Evolutionary conservation across 2,329 filamentous ascomycete genomes (phyloP).

Genomic region (Fusarium scirpi): DNA sequence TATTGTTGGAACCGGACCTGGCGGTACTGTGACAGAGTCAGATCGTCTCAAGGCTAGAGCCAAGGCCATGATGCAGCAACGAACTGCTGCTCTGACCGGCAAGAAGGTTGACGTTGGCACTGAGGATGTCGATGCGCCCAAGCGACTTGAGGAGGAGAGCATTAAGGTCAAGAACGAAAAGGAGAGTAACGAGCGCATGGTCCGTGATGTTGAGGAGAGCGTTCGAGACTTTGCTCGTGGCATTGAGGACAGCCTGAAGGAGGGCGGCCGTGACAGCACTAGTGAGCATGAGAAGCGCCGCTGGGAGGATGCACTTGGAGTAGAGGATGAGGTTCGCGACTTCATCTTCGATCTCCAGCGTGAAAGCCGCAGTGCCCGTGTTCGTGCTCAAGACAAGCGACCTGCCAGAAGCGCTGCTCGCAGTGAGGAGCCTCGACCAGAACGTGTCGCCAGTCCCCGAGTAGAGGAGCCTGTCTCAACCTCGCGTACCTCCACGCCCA

Average conservation of each 20-base stretch:
- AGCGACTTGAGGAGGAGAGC: conserved; percentile 89
- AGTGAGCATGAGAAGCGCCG: conserved; percentile 91
- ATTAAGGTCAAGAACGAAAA: conserved; percentile 84
- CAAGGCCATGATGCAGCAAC: conserved; percentile 98
- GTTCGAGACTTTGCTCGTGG: conserved; percentile 87
- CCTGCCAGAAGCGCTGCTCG: conserved; percentile 57
- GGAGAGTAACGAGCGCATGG: conserved; percentile 96
- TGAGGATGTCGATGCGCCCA: conserved; percentile 82
- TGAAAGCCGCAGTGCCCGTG: conserved; percentile 79
- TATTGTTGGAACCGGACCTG: conserved; percentile 92
- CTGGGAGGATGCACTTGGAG: conserved; percentile 96
- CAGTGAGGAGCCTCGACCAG: conserved; percentile 59
- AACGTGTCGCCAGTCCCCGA: conserved; percentile 56
- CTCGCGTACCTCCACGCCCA: conserved; percentile 62
- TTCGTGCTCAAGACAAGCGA: conserved; percentile 70
- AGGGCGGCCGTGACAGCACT: conserved; percentile 78
- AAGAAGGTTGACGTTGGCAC: conserved; percentile 77
- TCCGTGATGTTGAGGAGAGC: conserved; percentile 94
- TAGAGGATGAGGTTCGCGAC: conserved; percentile 96
- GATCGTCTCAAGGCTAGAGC: conserved; percentile 95
- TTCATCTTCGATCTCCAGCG: conserved; percentile 98
- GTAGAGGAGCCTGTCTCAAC: conserved; percentile 66
- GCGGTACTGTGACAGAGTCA: conserved; percentile 89
- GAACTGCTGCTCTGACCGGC: conserved; percentile 90
- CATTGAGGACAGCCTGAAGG: conserved; percentile 88